phyloP scores from a whole-genome alignment of 768 basidiomycete genomes.

The Russula sp. region DNA sequence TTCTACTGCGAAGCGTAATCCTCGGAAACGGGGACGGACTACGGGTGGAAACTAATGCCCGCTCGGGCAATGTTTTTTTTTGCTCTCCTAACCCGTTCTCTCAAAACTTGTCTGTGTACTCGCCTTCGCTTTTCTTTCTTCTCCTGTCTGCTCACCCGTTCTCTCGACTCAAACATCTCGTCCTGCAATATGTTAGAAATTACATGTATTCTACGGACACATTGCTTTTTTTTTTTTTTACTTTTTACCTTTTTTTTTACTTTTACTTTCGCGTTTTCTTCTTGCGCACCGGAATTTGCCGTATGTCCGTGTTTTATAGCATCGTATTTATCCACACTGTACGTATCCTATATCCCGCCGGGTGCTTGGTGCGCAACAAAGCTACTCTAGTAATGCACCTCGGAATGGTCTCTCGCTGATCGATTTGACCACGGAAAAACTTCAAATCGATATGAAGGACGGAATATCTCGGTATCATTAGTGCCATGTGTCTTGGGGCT shows the following conservation, averaged over 20 bases:
- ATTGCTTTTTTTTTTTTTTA: conserved; percentile 10
- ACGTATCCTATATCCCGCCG: conserved; percentile 28
- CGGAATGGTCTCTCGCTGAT: conserved; percentile 4
- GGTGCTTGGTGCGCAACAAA: conserved; percentile 30
- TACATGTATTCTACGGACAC: conserved; percentile 31
- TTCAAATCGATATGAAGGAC: conserved; percentile 19
- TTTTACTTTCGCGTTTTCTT: conserved; percentile 28
- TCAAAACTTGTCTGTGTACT: conserved; percentile 12
- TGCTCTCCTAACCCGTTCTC: background rate
- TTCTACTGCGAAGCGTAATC: conserved; percentile 46
- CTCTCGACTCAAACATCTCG: conserved; percentile 26
- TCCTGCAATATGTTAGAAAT: conserved; percentile 30
- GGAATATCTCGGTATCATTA: conserved; percentile 7
- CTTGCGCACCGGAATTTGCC: conserved; percentile 32
- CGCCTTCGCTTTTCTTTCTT: background rate
- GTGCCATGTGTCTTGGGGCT: background rate
- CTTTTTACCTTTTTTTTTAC: conserved; percentile 11
- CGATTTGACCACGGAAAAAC: conserved; percentile 10
- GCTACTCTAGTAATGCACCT: conserved; percentile 29
- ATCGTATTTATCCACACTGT: conserved; percentile 35
- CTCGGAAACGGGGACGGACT: conserved; percentile 57
- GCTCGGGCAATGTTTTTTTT: conserved; percentile 10
- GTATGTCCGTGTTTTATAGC: conserved; percentile 36
- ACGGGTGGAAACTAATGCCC: conserved; percentile 43
- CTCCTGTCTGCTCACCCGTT: conserved; percentile 5